phyloP scores from a whole-genome alignment of 1,284 basidiomycete genomes.

The Hemileia vastatrix region DNA sequence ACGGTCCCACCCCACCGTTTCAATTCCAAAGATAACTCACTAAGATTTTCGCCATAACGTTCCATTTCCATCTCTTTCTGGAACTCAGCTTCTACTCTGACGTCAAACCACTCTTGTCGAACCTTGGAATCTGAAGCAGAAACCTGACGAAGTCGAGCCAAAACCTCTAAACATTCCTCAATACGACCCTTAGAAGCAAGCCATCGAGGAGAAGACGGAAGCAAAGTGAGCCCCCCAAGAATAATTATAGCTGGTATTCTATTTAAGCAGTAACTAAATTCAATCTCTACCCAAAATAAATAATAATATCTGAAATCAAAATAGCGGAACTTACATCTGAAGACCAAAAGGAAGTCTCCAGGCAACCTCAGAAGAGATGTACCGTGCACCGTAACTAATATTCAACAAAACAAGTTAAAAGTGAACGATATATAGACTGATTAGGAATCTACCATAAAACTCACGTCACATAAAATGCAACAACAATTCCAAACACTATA shows the following conservation, averaged over 20 bases:
- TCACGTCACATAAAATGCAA: constrained; percentile 26
- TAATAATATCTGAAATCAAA: background rate
- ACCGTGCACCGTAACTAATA: constrained; percentile 23
- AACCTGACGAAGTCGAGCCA: constrained; percentile 22
- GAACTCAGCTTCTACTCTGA: constrained; percentile 24
- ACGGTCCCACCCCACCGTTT: constrained; percentile 23
- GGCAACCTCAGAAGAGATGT: constrained; percentile 17
- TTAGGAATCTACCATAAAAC: no score
- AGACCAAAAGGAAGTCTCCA: constrained; percentile 31
- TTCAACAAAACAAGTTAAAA: background rate
- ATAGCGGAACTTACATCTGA: constrained; percentile 20
- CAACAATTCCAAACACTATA: constrained; percentile 28
- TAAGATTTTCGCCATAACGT: constrained; percentile 15
- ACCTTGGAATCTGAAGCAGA: constrained; percentile 21
- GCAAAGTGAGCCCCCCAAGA: constrained; percentile 19
- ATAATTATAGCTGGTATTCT: constrained; percentile 24
- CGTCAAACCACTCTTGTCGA: constrained; percentile 29
- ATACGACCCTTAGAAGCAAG: constrained; percentile 26
- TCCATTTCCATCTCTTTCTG: constrained; percentile 4
- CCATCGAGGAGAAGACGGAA: constrained; percentile 30
- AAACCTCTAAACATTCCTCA: constrained; percentile 25
- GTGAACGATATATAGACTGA: background rate
- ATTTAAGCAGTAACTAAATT: background rate
- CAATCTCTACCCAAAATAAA: background rate
- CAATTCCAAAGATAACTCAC: background rate